Conservation (phyloP, 1,284 basidiomycete species). For the Peniophora sp. region DNA sequence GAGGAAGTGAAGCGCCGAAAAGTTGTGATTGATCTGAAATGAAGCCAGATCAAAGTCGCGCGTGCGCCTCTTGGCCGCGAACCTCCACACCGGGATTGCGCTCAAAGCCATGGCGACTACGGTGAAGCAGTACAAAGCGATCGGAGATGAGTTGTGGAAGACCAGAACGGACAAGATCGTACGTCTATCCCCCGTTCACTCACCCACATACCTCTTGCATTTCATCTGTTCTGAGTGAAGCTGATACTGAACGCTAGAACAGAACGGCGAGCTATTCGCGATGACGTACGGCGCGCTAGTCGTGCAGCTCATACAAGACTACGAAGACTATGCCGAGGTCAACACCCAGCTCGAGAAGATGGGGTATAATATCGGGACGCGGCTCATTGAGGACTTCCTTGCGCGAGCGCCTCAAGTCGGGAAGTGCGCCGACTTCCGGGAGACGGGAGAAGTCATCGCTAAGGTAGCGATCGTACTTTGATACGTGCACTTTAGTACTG, state of each 20-base stretch:
- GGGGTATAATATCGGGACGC: slow-evolving; percentile 97
- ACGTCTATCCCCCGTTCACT: slow-evolving; percentile 20
- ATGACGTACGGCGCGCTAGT: slow-evolving; percentile 97
- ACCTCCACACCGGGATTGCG: neutral
- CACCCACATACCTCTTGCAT: neutral
- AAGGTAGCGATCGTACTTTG: slow-evolving; percentile 47
- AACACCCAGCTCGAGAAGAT: slow-evolving; percentile 84
- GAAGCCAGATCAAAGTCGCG: neutral
- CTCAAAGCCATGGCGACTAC: slow-evolving; percentile 50
- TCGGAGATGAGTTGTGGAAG: slow-evolving; percentile 91
- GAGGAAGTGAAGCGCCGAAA: neutral
- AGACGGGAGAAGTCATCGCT: slow-evolving; percentile 89
- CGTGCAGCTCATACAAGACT: slow-evolving; percentile 97
- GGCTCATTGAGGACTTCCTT: slow-evolving; percentile 96
- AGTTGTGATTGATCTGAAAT: neutral
- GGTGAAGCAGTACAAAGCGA: slow-evolving; percentile 74
- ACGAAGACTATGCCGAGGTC: slow-evolving; percentile 92
- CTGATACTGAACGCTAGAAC: slow-evolving; percentile 16
- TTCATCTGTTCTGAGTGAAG: neutral
- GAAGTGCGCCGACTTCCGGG: slow-evolving; percentile 85
- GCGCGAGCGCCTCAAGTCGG: slow-evolving; percentile 76
- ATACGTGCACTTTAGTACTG: neutral
- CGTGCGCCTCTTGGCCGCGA: neutral
- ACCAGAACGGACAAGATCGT: slow-evolving; percentile 85
- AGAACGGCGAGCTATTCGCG: slow-evolving; percentile 97